Evolutionary conservation across 768 basidiomycete species (phyloP), one percentile per base, ranked within the genome.

Genomic region (Leccinum imitatum): DNA sequence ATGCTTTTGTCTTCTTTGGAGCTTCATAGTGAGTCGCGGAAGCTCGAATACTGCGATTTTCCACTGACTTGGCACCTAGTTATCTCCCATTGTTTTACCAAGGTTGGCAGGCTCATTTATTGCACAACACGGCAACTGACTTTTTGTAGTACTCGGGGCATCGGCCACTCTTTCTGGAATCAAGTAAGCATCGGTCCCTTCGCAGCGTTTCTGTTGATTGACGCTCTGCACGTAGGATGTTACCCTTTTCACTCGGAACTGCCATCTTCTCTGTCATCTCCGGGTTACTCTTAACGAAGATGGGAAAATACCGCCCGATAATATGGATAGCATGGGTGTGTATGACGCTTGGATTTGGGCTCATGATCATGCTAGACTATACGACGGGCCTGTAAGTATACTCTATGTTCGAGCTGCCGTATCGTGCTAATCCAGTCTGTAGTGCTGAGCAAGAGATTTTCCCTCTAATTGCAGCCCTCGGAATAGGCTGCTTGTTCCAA

Each of bases 31-130:
- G 23, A 62, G 72, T 65, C 4, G 19, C 5, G 4, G 13, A 48
- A 21, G 5, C 11, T 13, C 9, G 13, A 54, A 23, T 10, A 3
- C 4, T 14, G 7, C 13, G 19, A 23, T 13, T 1, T 17, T 23
- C 19, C 17, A 44, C 64, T 64, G 25, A 63, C 25, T 1, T 5
- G 1, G 6, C 19, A 10, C 7, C 10, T 17, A 72, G 71, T 67
- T 91, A 91, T 65, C 78, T 93, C 7, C 90, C 91, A 1, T 69
- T 92, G 3, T 93, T 88, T 69, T 93, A 81, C 73, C 91, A 93
- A 76, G 69, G 71, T 72, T 33, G 14, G 54, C 31, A 17, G n/a
- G 30, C 7, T 15, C 3, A 3, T 15, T 13, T 25, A 6, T 3
- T 51, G 8, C 25, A 14, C 6, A 23, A 27, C 7, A n/a, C 13